Percentiles rank a stretch among this genome's conserved stretches.
Evolutionary conservation across 176 grass and related monocot species (phyloP).

Genomic region (Saccharum officinarum): DNA sequence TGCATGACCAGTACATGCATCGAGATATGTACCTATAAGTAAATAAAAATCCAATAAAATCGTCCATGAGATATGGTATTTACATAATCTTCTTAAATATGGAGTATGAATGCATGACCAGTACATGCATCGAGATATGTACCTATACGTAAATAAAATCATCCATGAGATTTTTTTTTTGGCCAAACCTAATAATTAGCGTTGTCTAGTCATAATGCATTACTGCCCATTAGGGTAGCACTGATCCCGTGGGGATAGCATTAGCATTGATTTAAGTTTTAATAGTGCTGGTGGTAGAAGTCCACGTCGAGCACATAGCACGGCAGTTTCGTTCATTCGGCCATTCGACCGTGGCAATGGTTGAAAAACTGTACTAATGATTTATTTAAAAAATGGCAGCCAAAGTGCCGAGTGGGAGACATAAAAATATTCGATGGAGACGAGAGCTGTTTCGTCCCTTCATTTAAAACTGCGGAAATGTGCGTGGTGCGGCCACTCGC

Average conservation of each 20-base stretch:
- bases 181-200: neutral
- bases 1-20: neutral
- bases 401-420: constrained; percentile 23
- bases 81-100: too few species aligned
- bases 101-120: neutral
- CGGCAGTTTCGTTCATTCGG: neutral
- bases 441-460: neutral
- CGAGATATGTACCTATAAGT: neutral
- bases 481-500: neutral
- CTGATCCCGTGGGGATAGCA: neutral
- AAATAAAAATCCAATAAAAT: too few species aligned
- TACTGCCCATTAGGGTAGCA: neutral
- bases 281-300: neutral
- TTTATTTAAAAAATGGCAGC: neutral
- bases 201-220: constrained; percentile 2
- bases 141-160: neutral
- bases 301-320: constrained; percentile 18
- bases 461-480: neutral
- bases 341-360: neutral
- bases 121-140: neutral
- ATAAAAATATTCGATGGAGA: constrained; percentile 1
- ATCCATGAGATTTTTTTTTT: too few species aligned
- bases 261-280: neutral
- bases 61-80: too few species aligned
- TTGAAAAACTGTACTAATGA: neutral